A percentile compares a stretch with the other conserved stretches of the same genome.
Evolutionary conservation across 257 asterid genomes (phyloP).

Genomic region (Buddleja alternifolia): DNA sequence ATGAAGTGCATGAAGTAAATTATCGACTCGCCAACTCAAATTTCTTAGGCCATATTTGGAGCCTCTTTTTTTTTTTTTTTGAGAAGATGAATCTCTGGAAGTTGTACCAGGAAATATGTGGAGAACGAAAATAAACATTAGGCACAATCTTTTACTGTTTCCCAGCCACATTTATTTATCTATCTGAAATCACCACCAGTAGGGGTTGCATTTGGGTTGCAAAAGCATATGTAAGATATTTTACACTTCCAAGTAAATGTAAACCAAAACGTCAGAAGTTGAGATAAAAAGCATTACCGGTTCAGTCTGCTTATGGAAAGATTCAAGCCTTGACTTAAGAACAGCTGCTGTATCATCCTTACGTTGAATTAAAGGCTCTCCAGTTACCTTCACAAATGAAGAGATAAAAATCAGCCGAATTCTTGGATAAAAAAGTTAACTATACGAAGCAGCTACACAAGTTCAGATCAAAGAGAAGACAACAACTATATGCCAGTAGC

Average conservation of each 20-base stretch:
- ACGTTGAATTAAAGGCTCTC: conserved; percentile 91
- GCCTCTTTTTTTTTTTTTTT: too few relatives aligned
- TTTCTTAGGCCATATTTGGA: too few relatives aligned
- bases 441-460: conserved; percentile 7
- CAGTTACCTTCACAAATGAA: conserved; percentile 54
- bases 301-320: conserved; percentile 89
- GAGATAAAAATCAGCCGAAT: conserved; percentile 30
- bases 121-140: neutral
- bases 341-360: conserved; percentile 95
- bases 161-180: conserved; percentile 1
- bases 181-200: neutral
- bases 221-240: conserved; percentile 8
- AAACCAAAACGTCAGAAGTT: neutral
- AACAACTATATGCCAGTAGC: neutral
- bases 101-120: too few relatives aligned
- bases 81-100: too few relatives aligned
- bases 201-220: too few relatives aligned
- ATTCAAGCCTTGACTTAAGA: conserved; percentile 90
- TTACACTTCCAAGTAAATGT: neutral
- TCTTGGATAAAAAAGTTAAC: neutral
- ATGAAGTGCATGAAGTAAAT: too few relatives aligned
- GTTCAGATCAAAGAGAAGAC: conserved; percentile 8
- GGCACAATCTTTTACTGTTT: neutral
- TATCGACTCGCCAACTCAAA: too few relatives aligned
- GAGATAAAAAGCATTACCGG: conserved; percentile 56